Evolutionary conservation across 352 stramenopile genomes (phyloP), one percentile per base, ranked within the genome.

Genomic region (Globisporangium radiosum): DNA sequence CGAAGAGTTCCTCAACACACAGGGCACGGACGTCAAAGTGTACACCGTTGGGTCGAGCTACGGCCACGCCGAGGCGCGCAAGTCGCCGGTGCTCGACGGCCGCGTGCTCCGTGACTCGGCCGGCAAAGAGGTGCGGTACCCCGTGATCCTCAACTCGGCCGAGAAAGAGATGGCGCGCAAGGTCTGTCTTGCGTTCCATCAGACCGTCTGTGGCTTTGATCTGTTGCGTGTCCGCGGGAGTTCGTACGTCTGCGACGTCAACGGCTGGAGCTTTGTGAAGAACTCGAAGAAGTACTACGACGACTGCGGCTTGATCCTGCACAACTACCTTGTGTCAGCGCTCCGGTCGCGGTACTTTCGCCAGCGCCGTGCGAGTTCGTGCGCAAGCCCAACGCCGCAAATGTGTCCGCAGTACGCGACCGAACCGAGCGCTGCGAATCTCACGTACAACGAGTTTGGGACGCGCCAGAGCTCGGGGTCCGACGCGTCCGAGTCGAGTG

Each of bases 21-120:
- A 99, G 71, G 98, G 98, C 44, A 99, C 97, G 4, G 98, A 99
- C 73, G 97, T 99, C 36, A 99, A 99, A 67, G 97, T 97, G n/a
- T 98, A 99, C 69, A 99, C 95, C 3, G 97, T 99, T 0, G 97
- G 97, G 3, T 95, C 96, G 5, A 96, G 97, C 68, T 99, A 99
- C 64, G 98, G 96, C 50, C 98, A 99, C 70, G 97, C 97, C 4
- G 98, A 99, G 72, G 98, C 98, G 7, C 79, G 97, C 49, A 99
- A 99, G 81, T 98, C 89, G 37, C 98, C 98, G 0, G 95, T 98
- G 14, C 91, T 99, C 1, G 97, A 99, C 77, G 98, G 98, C 1
- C 77, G 82, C 14, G 85, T 94, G 17, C 64, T 94, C 59, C 80
- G 97, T 49, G 97, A 99, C 73, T 90, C 85, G 7, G 94, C 98